Percentiles rank a stretch among this genome's conserved stretches.
phyloP scores from a whole-genome alignment of 257 asterid species.

The Rhazya stricta region DNA sequence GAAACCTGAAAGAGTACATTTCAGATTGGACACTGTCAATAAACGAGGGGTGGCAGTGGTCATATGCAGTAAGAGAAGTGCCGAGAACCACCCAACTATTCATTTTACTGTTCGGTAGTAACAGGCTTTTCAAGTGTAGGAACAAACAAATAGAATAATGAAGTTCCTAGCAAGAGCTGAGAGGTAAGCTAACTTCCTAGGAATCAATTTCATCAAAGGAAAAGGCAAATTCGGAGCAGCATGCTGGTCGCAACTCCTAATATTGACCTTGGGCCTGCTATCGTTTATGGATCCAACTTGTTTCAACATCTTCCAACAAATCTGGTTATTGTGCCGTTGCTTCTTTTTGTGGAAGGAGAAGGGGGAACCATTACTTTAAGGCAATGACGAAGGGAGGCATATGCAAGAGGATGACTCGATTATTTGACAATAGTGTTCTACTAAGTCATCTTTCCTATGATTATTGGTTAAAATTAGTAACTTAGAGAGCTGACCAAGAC shows the following conservation, averaged over 20 bases:
- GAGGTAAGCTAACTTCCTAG: background rate
- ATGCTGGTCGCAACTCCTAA: background rate
- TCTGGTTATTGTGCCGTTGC: background rate
- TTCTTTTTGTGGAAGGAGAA: background rate
- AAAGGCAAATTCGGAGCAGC: background rate
- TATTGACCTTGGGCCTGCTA: background rate
- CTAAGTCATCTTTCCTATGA: background rate
- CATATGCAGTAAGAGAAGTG: background rate
- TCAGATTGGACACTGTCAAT: background rate
- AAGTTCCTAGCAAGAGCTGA: background rate
- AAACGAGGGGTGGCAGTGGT: background rate
- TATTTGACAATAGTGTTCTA: background rate
- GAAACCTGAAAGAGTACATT: slow-evolving; percentile 49
- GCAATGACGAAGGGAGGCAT: background rate
- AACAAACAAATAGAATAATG: background rate
- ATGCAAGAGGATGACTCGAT: background rate
- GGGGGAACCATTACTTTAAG: background rate
- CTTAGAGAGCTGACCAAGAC: background rate
- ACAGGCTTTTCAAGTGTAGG: background rate
- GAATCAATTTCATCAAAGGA: background rate
- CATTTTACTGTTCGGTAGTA: background rate
- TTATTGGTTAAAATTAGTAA: background rate
- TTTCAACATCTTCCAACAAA: background rate
- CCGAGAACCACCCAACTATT: background rate
- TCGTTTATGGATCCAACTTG: background rate